Conservation (phyloP, 1,284 basidiomycete species). For the Trichosporon ovoides region DNA sequence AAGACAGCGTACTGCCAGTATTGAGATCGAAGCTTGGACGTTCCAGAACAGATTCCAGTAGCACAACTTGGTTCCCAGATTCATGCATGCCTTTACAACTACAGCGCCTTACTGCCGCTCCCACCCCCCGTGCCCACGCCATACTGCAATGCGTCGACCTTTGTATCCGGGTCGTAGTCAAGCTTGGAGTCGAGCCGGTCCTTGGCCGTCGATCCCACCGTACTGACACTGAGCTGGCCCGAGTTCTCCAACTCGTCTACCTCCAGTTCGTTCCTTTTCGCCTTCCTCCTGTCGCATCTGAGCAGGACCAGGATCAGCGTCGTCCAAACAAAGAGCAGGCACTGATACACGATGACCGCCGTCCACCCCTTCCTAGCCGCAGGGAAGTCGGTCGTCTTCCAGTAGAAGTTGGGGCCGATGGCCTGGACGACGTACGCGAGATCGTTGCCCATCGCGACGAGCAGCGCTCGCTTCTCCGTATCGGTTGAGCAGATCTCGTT, state of each 20-base stretch:
- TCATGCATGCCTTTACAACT: too few relatives aligned
- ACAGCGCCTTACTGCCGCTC: constrained; percentile 22
- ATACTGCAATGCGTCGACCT: too few relatives aligned
- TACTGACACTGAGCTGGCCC: not conserved
- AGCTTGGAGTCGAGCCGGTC: too few relatives aligned
- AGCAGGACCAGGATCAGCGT: constrained; percentile 24
- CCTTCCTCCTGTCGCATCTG: constrained; percentile 17
- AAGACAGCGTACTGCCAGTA: too few relatives aligned
- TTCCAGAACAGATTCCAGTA: too few relatives aligned
- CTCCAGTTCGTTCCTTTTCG: not conserved
- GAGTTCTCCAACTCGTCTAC: not conserved
- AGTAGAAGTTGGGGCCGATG: constrained; percentile 38
- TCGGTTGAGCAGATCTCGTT: constrained; percentile 34
- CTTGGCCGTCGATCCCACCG: too few relatives aligned
- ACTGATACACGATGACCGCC: constrained; percentile 24
- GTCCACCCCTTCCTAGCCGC: constrained; percentile 30
- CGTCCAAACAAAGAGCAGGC: constrained; percentile 22
- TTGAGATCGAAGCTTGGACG: too few relatives aligned
- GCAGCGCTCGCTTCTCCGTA: constrained; percentile 35
- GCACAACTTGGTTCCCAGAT: too few relatives aligned
- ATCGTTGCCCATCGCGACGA: constrained; percentile 38
- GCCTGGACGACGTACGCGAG: constrained; percentile 42
- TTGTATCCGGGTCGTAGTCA: too few relatives aligned
- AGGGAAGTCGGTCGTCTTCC: constrained; percentile 41
- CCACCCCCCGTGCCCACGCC: too few relatives aligned